Evolutionary conservation across 495 filamentous ascomycete genomes (phyloP), one percentile per base, ranked within the genome.

Genomic region (Penicillium malachiteum): DNA sequence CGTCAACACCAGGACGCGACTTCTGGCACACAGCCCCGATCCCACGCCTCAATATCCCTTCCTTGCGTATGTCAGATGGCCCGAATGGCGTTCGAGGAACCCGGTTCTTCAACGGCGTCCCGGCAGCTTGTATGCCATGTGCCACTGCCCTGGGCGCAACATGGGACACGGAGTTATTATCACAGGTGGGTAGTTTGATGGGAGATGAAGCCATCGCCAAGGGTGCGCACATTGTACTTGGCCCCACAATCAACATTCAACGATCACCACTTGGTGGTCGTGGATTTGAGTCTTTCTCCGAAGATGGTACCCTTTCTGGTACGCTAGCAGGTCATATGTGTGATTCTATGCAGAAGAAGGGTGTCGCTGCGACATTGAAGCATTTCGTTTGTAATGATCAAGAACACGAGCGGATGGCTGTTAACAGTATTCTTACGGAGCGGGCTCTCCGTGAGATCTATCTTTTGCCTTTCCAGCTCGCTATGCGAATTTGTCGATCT

Each of bases 341-440:
- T 55, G 83, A 83, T 57, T 87, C 88, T 10, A 80, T 93, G 38
- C 87, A 93, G 66, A 79, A 78, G 33, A 86, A 82, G 37, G 86
- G 87, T 3, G 81, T 92, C 18, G 83, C 81, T 18, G 85, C 88
- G 0, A 88, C 86, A 1, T 72, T 90, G 46, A 93, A 92, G 76
- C 89, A 93, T 89, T 93, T 89, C 62, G 84, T 88, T n/a, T 86
- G 83, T 57, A 93, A 92, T 66, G 89, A 92, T 62, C 85, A 88
- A 63, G 89, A 93, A 62, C 83, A 88, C 53, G 81, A 84, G 68
- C 75, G 89, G 0, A 81, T 87, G 74, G 83, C 81, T 0, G 84
- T 90, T 1, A 75, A 86, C 65, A 82, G 79, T 41, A 82, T 87
- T 45, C 71, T 92, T 14, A 85, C 86, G 1, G 78, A 87, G 48